Evolutionary conservation across 202 grass and related monocot species (phyloP).

Genomic region (Zizania palustris): DNA sequence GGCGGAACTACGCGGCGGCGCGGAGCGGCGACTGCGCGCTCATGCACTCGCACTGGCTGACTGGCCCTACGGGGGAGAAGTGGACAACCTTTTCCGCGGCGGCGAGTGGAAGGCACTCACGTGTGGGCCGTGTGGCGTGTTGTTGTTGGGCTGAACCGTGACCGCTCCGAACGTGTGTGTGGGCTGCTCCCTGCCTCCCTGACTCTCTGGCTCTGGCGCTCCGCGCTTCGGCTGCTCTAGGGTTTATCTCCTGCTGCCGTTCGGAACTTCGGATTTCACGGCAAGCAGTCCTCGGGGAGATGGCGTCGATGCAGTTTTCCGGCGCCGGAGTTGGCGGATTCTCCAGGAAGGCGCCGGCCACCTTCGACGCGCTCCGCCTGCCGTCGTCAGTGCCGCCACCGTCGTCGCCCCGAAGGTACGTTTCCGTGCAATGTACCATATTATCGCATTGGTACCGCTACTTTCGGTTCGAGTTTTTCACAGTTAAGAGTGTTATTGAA

Average conservation of each 20-base stretch:
- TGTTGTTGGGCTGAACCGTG: too few species aligned
- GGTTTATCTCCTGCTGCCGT: too few species aligned
- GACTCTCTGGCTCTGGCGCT: too few species aligned
- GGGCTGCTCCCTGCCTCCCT: too few species aligned
- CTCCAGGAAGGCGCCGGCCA: too few species aligned
- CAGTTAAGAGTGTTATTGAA: not conserved
- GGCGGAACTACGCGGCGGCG: conserved; percentile 49
- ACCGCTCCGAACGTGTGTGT: too few species aligned
- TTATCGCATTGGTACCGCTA: not conserved
- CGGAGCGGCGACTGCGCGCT: conserved; percentile 57
- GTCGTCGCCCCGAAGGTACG: conserved; percentile 82
- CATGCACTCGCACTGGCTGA: conserved; percentile 56
- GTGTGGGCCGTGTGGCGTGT: too few species aligned
- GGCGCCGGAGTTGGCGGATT: too few species aligned
- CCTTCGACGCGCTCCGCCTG: conserved; percentile 1
- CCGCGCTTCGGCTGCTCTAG: too few species aligned
- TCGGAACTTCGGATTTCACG: too few species aligned
- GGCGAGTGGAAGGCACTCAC: conserved; percentile 22
- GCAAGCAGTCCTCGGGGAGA: too few species aligned
- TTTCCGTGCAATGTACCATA: conserved; percentile 18
- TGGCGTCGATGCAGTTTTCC: too few species aligned
- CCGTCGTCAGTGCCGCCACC: conserved; percentile 63
- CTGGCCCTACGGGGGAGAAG: conserved; percentile 55
- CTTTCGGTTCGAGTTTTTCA: not conserved
- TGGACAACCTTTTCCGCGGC: conserved; percentile 89